Evolutionary conservation across 768 basidiomycete species (phyloP), one percentile per base, ranked within the genome.

Genomic region (Russula sp.): DNA sequence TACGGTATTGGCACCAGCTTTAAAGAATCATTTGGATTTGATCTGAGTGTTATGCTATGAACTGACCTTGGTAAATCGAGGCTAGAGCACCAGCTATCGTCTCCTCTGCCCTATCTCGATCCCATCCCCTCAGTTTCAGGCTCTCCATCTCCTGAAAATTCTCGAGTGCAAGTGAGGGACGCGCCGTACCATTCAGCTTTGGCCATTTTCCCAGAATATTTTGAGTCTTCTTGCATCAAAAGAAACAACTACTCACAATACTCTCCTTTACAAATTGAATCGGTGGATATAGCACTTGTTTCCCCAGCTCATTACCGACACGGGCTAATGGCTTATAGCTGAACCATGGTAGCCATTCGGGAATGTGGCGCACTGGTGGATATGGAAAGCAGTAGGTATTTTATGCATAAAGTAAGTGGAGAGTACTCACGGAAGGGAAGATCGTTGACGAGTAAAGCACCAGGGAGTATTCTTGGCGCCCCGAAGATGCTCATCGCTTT

Each of bases 1-100:
- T 42, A 63, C 61, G 4, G 56, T 63, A 9, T 59, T 51, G 36
- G 43, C 22, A 39, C 56, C 56, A 13, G 61, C 63, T 64, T 25
- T 3, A 43, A 13, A 47, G 7, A 7, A 16, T 4, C 20, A 41
- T n/a, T 9, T 42, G 34, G 51, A 29, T 5, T 14, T 6, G 5
- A 9, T 49, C 32, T 32, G 13, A 6, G 5, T 1, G 0, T 18
- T 1, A 7, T 29, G 25, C 25, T 29, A 38, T 25, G 10, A 11
- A 22, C 7, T 4, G 32, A 64, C 63, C 54, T 16, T 22, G 16
- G 10, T 36, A 50, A 34, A 56, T 45, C 11, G 60, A 61, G 10
- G 39, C 60, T 11, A 61, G 22, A 22, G 48, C 25, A 14, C 25
- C 42, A 16, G 39, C 35, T 9, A 61, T 25, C 16, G 35, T 16